Conservation (phyloP, 768 basidiomycete genomes). For the Suillus subaureus region DNA sequence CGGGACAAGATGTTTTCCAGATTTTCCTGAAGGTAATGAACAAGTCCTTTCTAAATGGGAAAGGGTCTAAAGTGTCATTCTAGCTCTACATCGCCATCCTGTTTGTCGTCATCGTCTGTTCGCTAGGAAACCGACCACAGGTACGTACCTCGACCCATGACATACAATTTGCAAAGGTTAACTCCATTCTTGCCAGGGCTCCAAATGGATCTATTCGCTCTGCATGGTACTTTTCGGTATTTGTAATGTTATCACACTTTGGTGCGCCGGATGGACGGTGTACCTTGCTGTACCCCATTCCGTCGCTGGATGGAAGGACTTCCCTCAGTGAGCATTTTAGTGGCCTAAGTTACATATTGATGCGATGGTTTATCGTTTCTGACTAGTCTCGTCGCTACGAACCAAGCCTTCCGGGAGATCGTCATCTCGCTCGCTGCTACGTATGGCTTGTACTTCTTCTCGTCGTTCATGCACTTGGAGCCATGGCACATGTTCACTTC, state of each 20-base stretch:
- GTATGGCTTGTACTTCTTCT: slow-evolving; percentile 83
- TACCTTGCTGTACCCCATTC: slow-evolving; percentile 82
- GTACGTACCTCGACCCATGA: slow-evolving; percentile 23
- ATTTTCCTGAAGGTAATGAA: slow-evolving; percentile 62
- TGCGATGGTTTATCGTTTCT: slow-evolving; percentile 22
- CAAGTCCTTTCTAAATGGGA: background rate
- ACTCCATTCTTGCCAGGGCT: slow-evolving; percentile 50
- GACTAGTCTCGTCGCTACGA: slow-evolving; percentile 59
- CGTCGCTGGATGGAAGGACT: slow-evolving; percentile 71
- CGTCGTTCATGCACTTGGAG: slow-evolving; percentile 87
- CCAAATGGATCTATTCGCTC: slow-evolving; percentile 80
- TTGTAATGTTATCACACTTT: slow-evolving; percentile 77
- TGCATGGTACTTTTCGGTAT: slow-evolving; percentile 80
- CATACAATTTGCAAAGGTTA: slow-evolving; percentile 6
- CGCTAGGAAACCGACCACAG: slow-evolving; percentile 89
- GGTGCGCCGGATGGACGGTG: slow-evolving; percentile 91
- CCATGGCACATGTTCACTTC: slow-evolving; percentile 98
- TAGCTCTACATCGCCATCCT: slow-evolving; percentile 83
- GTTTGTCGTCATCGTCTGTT: slow-evolving; percentile 82
- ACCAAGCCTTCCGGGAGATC: slow-evolving; percentile 79
- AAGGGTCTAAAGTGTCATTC: background rate
- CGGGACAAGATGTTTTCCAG: slow-evolving; percentile 74
- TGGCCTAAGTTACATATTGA: background rate
- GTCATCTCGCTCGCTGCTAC: slow-evolving; percentile 78
- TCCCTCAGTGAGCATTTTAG: slow-evolving; percentile 57